phyloP scores from a whole-genome alignment of 768 basidiomycete species.

The Chalciporus pseudorubinellus region DNA sequence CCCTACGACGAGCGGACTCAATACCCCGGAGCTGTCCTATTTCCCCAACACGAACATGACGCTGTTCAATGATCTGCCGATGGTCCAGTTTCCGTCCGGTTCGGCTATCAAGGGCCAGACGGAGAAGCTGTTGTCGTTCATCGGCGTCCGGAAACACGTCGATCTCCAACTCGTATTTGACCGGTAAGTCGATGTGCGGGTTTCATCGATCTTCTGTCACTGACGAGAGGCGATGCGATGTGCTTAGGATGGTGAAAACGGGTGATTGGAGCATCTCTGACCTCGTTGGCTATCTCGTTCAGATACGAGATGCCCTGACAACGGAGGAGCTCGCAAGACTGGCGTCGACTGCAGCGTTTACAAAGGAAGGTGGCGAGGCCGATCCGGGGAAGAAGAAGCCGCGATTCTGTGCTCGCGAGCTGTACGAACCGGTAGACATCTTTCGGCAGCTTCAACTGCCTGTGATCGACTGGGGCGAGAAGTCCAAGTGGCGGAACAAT shows the following conservation, averaged over 20 bases:
- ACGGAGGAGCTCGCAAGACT: constrained; percentile 56
- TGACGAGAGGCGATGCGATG: background rate
- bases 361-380: constrained; percentile 43
- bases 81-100: constrained; percentile 70
- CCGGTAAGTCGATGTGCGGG: constrained; percentile 44
- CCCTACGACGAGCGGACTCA: constrained; percentile 59
- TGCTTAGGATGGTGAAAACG: constrained; percentile 75
- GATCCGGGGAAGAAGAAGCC: constrained; percentile 34
- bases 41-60: constrained; percentile 78
- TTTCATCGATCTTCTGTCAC: background rate
- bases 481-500: constrained; percentile 72
- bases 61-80: constrained; percentile 79
- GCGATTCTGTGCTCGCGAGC: constrained; percentile 62
- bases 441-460: constrained; percentile 76
- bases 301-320: constrained; percentile 64
- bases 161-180: constrained; percentile 93
- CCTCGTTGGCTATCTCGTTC: constrained; percentile 83
- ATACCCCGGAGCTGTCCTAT: constrained; percentile 69
- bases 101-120: constrained; percentile 60
- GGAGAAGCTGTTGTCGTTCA: constrained; percentile 65
- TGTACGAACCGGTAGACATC: constrained; percentile 81
- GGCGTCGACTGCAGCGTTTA: constrained; percentile 71
- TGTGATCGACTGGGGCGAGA: constrained; percentile 81
- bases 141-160: constrained; percentile 90
- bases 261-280: constrained; percentile 89